Evolutionary conservation across 371 early-diverging fungal genomes (phyloP).

Genomic region (Rhizopus stolonifer): DNA sequence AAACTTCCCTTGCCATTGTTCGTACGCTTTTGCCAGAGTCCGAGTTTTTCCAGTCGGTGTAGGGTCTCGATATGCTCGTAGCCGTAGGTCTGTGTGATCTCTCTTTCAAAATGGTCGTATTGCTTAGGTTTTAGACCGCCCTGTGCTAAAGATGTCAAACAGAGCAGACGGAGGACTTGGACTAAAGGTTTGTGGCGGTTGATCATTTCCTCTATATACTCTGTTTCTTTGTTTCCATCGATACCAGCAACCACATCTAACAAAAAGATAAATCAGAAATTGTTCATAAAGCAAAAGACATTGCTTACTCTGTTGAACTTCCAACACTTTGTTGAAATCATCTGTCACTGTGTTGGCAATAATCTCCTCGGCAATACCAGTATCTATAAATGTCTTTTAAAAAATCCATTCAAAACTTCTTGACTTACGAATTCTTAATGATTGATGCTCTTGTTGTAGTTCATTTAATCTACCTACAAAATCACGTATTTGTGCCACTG

Average conservation of each 20-base stretch:
- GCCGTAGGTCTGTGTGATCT: conserved; percentile 90
- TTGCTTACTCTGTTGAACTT: conserved; percentile 83
- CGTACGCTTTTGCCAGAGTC: conserved; percentile 62
- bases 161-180: conserved; percentile 79
- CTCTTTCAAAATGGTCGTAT: conserved; percentile 79
- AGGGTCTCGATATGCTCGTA: conserved; percentile 84
- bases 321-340: conserved; percentile 78
- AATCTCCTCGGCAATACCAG: conserved; percentile 82
- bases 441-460: conserved; percentile 83
- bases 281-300: background rate
- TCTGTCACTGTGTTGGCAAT: conserved; percentile 74
- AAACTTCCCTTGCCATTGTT: conserved; percentile 47
- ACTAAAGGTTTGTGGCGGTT: conserved; percentile 69
- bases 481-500: conserved; percentile 84
- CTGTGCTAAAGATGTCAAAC: conserved; percentile 80
- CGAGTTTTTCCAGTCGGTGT: conserved; percentile 68
- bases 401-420: background rate
- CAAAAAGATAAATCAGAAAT: background rate
- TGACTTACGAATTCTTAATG: conserved; percentile 66
- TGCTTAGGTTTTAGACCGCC: conserved; percentile 78
- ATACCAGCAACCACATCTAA: conserved; percentile 82
- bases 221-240: conserved; percentile 63
- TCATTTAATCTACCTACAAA: conserved; percentile 85
- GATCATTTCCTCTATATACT: conserved; percentile 85
- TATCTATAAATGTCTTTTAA: conserved; percentile 53